Evolutionary conservation across 805 yeast species (phyloP), one percentile per base, ranked within the genome.

Genomic region (Saccharomycopsis schoenii): DNA sequence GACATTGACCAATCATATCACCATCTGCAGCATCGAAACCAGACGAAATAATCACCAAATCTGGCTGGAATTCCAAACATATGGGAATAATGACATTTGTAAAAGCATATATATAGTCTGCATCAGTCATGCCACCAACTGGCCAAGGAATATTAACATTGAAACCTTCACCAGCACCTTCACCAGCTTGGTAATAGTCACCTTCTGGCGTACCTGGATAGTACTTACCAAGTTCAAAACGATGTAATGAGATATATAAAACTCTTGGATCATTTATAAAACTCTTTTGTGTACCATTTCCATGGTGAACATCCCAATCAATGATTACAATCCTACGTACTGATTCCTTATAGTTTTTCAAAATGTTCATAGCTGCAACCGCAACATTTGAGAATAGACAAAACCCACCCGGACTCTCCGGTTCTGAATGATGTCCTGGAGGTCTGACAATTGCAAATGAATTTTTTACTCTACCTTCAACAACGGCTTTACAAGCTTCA

Each of bases 1-100:
- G 96, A 72, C 97, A 94, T 56, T 93, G 96, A 11, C 99, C 99
- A 65, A 94, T 89, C 62, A 90, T 86, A 73, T 94, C 99, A 62
- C 98, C 98, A 68, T 89, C 97, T 1, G 99, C 99, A 21, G 99
- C 99, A 74, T 94, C 99, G 68, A 94, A 94, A 0, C 99, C 99
- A 0, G 98, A 85, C 19, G 97, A 89, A 39, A 94, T 85, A 41
- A 94, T 89, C 4, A 92, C 93, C 65, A 94, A 78, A 74, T 94
- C 99, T 0, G 99, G 97, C 68, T 85, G 85, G 68, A 86, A 94
- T 71, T 94, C 99, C 61, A 84, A 74, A 60, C 94, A 86, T 57
- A 91, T 83, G 0, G 99, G 99, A 82, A 94, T 81, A 12, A 94
- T 81, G 17, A 93, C 85, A 68, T 84, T 84, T 66, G 84, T 82